Base-by-base conservation (phyloP, 495 filamentous ascomycete species). In the Parathielavia appendiculata region DNA sequence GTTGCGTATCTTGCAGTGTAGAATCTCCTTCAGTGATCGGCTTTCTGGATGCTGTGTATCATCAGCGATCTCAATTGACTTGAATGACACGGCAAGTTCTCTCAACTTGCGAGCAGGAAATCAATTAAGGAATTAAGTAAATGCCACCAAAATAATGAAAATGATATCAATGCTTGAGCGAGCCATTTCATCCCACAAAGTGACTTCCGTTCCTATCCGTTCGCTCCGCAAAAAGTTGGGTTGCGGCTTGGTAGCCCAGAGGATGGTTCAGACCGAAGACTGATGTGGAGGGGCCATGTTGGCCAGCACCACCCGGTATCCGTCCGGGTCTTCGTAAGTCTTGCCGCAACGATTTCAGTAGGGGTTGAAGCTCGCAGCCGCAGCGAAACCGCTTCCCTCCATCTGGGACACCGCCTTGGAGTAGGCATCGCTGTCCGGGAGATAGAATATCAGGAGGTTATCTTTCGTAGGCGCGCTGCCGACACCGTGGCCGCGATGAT, bases 271-370 rank as follows among this genome's bases (percentile, higher is more conserved):
- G 39, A 22, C 52, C 3, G n/a, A 36, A 17, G 22, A 32, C 19
- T 45, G 32, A 10, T 51, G 41, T 14, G 70, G 68, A 44, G 66
- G 64, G 16, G 30, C 36, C 61, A 63, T 67, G 46, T 70, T 68
- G 2, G 64, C 71, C 35, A 73, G 53, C n/a, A 71, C 71, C 5
- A 69, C 64, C 17, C 71, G 44, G 58, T 71, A 73, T 10, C 71
- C 71, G 45, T 73, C 71, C 0, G 66, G 44, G 36, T 73, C 71
- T 49, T 73, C 71, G 58, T 65, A 71, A n/a, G 71, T 68, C 57
- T 63, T 66, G 36, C 71, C 71, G 43, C 58, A 63, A 2, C 62
- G 60, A 45, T 71, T 64, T 67, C 71, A 73, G 46, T 71, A 73
- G 0, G 69, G 69, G 35, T 71, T 71, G 46, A 67, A 67, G 51